A percentile compares a stretch with the other conserved stretches of the same genome.
Conservation (phyloP, 1,139 yeast species). For the Cylindricascospora bacillispora region DNA sequence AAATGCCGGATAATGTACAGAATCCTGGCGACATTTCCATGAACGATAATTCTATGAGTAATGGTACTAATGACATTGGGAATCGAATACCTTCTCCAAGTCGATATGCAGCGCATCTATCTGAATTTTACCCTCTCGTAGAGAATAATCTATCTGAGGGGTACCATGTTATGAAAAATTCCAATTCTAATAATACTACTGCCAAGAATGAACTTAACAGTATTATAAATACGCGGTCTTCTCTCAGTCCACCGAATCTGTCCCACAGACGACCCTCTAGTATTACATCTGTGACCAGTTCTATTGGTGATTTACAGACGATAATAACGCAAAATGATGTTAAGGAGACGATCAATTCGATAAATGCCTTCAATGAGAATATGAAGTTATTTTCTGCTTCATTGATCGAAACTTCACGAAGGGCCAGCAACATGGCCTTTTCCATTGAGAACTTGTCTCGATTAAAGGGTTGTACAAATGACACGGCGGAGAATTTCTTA, state of each 20-base stretch:
- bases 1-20: no score
- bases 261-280: slow-evolving; percentile 20
- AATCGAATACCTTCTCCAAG: no score
- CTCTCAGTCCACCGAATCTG: not conserved
- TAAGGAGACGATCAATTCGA: slow-evolving; percentile 34
- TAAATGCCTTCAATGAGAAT: slow-evolving; percentile 36
- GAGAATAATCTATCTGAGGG: slow-evolving; percentile 3
- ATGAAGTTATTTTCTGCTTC: slow-evolving; percentile 42
- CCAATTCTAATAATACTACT: no score
- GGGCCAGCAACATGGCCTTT: slow-evolving; percentile 63
- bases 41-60: no score
- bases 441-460: slow-evolving; percentile 61
- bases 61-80: no score
- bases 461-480: slow-evolving; percentile 50
- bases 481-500: slow-evolving; percentile 48
- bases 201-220: no score
- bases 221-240: slow-evolving; percentile 3
- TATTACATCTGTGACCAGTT: slow-evolving; percentile 16
- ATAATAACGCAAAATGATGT: slow-evolving; percentile 50
- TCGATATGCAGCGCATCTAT: slow-evolving; percentile 23
- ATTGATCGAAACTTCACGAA: slow-evolving; percentile 38
- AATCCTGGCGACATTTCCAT: no score
- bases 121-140: slow-evolving; percentile 24
- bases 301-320: slow-evolving; percentile 39
- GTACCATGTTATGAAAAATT: slow-evolving; percentile 3